A percentile compares a stretch with the other conserved stretches of the same genome.
Evolutionary conservation across 306 rosid species (phyloP).

Genomic region (Neltuma alba): DNA sequence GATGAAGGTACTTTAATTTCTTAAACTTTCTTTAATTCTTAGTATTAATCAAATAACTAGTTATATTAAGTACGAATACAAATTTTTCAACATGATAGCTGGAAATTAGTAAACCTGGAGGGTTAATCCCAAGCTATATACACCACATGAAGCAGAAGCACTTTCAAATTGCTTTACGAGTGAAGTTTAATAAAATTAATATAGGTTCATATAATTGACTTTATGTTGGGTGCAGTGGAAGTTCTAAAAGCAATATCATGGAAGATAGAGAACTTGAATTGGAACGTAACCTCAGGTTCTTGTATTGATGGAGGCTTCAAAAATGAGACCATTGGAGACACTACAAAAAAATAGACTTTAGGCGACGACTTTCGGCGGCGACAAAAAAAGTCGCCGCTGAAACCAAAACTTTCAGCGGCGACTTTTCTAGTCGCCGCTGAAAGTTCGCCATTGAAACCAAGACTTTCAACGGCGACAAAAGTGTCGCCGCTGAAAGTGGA

Average conservation of each 20-base stretch:
- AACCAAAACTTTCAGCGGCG: no score
- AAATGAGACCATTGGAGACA: background rate
- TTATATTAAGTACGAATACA: background rate
- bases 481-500: no score
- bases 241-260: constrained; percentile 54
- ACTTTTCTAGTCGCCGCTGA: no score
- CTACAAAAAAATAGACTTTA: no score
- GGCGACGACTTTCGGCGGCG: no score
- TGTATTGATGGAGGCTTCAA: constrained; percentile 46
- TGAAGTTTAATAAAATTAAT: background rate
- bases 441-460: no score
- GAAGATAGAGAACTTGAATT: constrained; percentile 43
- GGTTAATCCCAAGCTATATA: no score
- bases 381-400: no score
- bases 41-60: background rate
- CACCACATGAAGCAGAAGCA: no score
- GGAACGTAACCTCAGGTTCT: constrained; percentile 60
- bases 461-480: no score
- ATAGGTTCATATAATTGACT: background rate
- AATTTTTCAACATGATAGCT: constrained; percentile 41
- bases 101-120: constrained; percentile 33
- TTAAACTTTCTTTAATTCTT: background rate
- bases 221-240: constrained; percentile 44
- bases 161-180: background rate
- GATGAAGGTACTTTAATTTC: constrained; percentile 58